Base-by-base conservation (phyloP, 2,329 filamentous ascomycete species). In the Alternaria consortialis region DNA sequence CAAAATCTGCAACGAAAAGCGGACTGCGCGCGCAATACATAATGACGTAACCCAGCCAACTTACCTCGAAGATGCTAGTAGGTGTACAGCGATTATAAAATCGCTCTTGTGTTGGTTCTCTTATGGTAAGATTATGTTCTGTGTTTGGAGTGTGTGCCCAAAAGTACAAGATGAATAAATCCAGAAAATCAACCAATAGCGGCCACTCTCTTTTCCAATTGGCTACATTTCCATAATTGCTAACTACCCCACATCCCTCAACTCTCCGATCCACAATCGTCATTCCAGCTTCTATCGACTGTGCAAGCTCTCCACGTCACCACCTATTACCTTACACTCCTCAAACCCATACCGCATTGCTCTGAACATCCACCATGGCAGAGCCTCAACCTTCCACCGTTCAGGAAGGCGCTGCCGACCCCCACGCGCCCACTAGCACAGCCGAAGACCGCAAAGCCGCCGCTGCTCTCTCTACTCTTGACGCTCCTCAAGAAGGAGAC, bases 361-460 rank as follows among this genome's bases (percentile, higher is more conserved):
- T 34, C 15, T 23, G 34, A 17, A 15, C 29, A 23, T 50, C 34
- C 34, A 76, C 60, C 60, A 90, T 91, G 88, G 85, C 88, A 65
- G 85, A 81, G 65, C 85, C 86, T 48, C 88, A 90, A 76, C 87
- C 88, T 42, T 73, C 83, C 44, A 81, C 76, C 53, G 77, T 90
- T 60, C 81, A 84, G 64, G 87, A 90, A 76, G 88, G 88, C 74
- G 86, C 86, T 60, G 84, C 85, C 31, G 81, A 84, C 46, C 69
- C 76, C 2, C 74, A 74, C 32, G 73, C 78, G 5, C 74, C 82
- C 17, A 80, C 81, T 6, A 74, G 77, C 39, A 90, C 89, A 79
- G 90, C 90, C 73, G 90, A 93, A 79, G 90, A 92, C 80, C 88
- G 90, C 79, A 92, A 92, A 79, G 90, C 90, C 46, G 90, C 90